phyloP scores from a whole-genome alignment of 345 rosid genomes.

The Lumnitzera racemosa region DNA sequence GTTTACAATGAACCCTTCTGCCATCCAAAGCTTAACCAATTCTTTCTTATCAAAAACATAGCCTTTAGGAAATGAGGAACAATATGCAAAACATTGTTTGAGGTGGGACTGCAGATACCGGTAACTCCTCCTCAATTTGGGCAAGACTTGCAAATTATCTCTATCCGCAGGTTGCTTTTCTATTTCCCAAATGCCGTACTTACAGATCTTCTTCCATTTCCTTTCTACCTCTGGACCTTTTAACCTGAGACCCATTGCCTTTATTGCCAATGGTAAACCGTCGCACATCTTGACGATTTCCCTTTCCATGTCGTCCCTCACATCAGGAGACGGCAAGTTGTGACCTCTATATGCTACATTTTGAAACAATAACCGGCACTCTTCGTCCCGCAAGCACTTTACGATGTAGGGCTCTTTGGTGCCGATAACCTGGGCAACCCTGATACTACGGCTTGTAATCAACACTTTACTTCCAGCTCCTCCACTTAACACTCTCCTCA shows the following conservation, averaged over 20 bases:
- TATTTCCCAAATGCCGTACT: constrained; percentile 7
- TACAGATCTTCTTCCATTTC: constrained; percentile 5
- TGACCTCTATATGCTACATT: background rate
- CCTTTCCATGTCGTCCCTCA: constrained; percentile 4
- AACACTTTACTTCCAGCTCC: constrained; percentile 8
- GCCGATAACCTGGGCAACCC: constrained; percentile 6
- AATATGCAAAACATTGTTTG: constrained; percentile 18
- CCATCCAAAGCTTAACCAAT: constrained; percentile 18
- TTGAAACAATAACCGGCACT: constrained; percentile 15
- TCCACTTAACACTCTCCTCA: constrained; percentile 2
- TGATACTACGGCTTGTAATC: constrained; percentile 10
- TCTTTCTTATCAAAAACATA: constrained; percentile 14
- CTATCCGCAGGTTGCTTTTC: background rate
- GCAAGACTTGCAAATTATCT: constrained; percentile 8
- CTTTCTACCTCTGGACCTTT: background rate
- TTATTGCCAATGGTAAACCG: constrained; percentile 16
- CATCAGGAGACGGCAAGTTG: background rate
- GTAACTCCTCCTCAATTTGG: constrained; percentile 14
- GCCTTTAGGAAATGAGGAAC: constrained; percentile 15
- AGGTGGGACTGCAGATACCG: constrained; percentile 13
- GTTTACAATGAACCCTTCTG: constrained; percentile 13
- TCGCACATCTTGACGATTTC: constrained; percentile 9
- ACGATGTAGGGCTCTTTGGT: constrained; percentile 1
- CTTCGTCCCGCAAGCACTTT: constrained; percentile 5
- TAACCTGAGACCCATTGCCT: constrained; percentile 10